Percentiles rank a stretch among this genome's conserved stretches.
Evolutionary conservation across 257 asterid species (phyloP).

Genomic region (Penstemon davidsonii): DNA sequence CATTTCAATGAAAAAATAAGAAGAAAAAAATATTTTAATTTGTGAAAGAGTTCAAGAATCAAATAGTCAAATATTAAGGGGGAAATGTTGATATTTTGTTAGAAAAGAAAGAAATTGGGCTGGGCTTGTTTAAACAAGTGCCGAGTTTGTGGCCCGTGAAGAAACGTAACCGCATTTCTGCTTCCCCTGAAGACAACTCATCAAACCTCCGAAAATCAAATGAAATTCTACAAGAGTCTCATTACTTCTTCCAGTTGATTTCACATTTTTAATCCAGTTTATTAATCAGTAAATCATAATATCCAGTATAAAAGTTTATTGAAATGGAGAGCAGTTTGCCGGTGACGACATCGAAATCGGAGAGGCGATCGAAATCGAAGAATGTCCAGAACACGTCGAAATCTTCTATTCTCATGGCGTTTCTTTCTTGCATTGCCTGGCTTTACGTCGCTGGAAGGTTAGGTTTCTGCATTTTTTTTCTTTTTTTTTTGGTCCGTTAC

Average conservation of each 20-base stretch:
- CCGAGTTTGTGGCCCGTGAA: conserved; percentile 28
- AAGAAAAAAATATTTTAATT: no score
- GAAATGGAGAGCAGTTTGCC: conserved; percentile 72
- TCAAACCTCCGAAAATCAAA: neutral
- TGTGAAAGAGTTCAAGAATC: no score
- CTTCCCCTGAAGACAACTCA: neutral
- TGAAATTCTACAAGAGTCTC: neutral
- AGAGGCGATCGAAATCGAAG: conserved; percentile 68
- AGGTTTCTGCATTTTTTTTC: neutral
- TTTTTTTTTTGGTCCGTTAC: no score
- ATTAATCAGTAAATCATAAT: no score
- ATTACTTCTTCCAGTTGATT: no score
- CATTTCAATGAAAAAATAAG: no score
- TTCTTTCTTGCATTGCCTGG: conserved; percentile 87
- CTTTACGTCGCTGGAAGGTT: conserved; percentile 90
- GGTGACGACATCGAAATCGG: conserved; percentile 42
- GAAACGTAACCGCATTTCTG: conserved; percentile 20
- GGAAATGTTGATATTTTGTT: no score
- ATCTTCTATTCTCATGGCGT: conserved; percentile 61
- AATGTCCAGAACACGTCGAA: conserved; percentile 50
- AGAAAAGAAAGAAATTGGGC: no score
- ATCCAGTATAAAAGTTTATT: no score
- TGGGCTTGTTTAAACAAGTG: neutral
- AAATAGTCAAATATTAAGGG: no score
- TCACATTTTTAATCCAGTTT: no score